Percentiles rank a stretch among this genome's conserved stretches.
phyloP scores from a whole-genome alignment of 805 yeast genomes.

The Yarrowia osloensis region DNA sequence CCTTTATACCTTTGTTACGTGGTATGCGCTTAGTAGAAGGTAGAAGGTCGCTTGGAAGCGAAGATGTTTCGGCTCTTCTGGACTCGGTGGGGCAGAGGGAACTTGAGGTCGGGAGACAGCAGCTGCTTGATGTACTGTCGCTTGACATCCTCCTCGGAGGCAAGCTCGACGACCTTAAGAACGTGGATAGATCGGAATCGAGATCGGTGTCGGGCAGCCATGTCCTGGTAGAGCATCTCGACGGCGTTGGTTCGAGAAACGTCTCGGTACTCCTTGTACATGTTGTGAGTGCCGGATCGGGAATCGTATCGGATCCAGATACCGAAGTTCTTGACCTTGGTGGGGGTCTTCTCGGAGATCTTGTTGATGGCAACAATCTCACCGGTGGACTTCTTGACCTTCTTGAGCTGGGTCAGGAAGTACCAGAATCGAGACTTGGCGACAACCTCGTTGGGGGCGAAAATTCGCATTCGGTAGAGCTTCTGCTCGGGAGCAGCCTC shows the following conservation, averaged over 20 bases:
- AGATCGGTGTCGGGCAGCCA: slow-evolving; percentile 99
- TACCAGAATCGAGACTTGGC: slow-evolving; percentile 99
- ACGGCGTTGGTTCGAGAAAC: slow-evolving; percentile 99
- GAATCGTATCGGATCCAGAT: slow-evolving; percentile 99
- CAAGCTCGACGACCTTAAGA: slow-evolving; percentile 98
- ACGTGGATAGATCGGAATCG: slow-evolving; percentile 99
- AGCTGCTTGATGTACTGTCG: slow-evolving; percentile 99
- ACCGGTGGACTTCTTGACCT: slow-evolving; percentile 99
- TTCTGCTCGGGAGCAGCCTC: slow-evolving; percentile 99
- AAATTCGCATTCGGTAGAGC: slow-evolving; percentile 99
- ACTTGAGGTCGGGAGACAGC: slow-evolving; percentile 90
- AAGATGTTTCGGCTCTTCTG: slow-evolving; percentile 84
- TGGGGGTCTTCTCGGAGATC: slow-evolving; percentile 93
- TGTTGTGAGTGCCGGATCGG: slow-evolving; percentile 99
- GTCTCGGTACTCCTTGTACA: slow-evolving; percentile 99
- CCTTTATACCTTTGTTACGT: slow-evolving; percentile 2
- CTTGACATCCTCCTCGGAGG: slow-evolving; percentile 96
- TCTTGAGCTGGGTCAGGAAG: slow-evolving; percentile 98
- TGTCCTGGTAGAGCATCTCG: slow-evolving; percentile 97
- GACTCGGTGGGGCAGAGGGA: slow-evolving; percentile 99
- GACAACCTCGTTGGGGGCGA: slow-evolving; percentile 97
- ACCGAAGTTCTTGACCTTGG: slow-evolving; percentile 99
- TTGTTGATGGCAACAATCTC: slow-evolving; percentile 92
- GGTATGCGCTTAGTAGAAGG: slow-evolving; percentile 75
- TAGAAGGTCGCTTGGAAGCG: slow-evolving; percentile 92